These are phyloP conservation scores for Hemileccinum rubropunctum DNA, from an alignment of 768 basidiomycete genomes.

Conservation along the genomic window DNA sequence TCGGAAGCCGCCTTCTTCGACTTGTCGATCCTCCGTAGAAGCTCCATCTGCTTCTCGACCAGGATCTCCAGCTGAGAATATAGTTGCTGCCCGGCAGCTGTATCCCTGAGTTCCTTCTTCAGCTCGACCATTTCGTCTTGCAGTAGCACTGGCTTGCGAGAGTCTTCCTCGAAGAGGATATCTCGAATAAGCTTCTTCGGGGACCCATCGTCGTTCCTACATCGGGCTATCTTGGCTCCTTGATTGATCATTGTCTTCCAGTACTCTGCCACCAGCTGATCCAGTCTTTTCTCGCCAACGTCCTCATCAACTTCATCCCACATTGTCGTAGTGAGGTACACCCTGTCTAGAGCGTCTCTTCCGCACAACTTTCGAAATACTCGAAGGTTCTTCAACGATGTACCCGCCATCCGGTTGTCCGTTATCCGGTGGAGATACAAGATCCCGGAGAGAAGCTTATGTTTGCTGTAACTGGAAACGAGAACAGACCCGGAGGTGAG, in stretches of 20 bases:
- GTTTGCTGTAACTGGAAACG: slow-evolving; percentile 5
- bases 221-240: slow-evolving; percentile 10
- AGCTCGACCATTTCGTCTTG: too few relatives aligned
- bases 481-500: neutral
- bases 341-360: slow-evolving; percentile 26
- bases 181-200: slow-evolving; percentile 6
- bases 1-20: too few relatives aligned
- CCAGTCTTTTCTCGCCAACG: slow-evolving; percentile 15
- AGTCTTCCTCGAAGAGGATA: neutral
- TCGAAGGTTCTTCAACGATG: slow-evolving; percentile 31
- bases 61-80: too few relatives aligned
- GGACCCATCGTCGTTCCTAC: slow-evolving; percentile 7
- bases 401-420: slow-evolving; percentile 36
- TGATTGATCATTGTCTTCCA: slow-evolving; percentile 6
- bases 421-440: slow-evolving; percentile 41
- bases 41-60: too few relatives aligned
- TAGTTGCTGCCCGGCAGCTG: too few relatives aligned
- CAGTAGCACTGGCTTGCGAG: neutral
- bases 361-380: slow-evolving; percentile 32
- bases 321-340: slow-evolving; percentile 37
- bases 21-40: too few relatives aligned
- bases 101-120: too few relatives aligned
- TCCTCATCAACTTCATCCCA: slow-evolving; percentile 29
- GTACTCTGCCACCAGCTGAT: neutral
- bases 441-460: slow-evolving; percentile 29